phyloP scores from a whole-genome alignment of 768 basidiomycete genomes.

The Tubosaeta sp. region DNA sequence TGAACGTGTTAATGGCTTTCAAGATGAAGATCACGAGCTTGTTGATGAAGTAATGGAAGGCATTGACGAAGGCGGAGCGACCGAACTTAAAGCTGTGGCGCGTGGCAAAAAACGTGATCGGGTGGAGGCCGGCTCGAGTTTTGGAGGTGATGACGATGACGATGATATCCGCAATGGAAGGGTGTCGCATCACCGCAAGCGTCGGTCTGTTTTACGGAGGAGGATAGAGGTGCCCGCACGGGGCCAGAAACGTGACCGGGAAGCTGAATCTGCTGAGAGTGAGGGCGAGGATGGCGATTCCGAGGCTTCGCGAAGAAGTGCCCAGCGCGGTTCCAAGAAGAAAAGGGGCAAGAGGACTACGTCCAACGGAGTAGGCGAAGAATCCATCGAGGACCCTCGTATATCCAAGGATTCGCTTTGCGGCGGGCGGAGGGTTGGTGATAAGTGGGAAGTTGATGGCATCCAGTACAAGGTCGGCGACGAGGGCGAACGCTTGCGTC shows the following conservation, averaged over 20 bases:
- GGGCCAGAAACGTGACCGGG: constrained; percentile 68
- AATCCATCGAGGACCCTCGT: constrained; percentile 46
- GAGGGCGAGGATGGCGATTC: constrained; percentile 17
- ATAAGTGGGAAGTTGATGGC: constrained; percentile 74
- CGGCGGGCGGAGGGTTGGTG: constrained; percentile 58
- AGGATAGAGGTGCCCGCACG: constrained; percentile 46
- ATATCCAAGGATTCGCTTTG: constrained; percentile 49
- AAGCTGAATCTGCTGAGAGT: constrained; percentile 41
- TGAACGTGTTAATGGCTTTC: constrained; percentile 32
- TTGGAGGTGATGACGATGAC: constrained; percentile 54
- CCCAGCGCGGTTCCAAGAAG: constrained; percentile 35
- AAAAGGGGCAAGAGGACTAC: constrained; percentile 49
- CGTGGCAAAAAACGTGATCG: constrained; percentile 74
- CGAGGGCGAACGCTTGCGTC: constrained; percentile 66
- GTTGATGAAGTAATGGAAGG: constrained; percentile 34
- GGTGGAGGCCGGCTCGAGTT: constrained; percentile 65
- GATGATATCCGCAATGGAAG: constrained; percentile 39
- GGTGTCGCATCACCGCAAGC: constrained; percentile 47
- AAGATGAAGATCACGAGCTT: constrained; percentile 46
- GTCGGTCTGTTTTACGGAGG: constrained; percentile 51
- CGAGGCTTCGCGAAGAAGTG: constrained; percentile 7
- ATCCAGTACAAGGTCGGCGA: constrained; percentile 66
- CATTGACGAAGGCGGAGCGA: constrained; percentile 40
- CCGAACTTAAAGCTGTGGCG: constrained; percentile 34
- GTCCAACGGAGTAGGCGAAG: constrained; percentile 41